A percentile compares a stretch with the other conserved stretches of the same genome.
phyloP scores from a whole-genome alignment of 139 green algal species.

The Nannochloris sp. region DNA sequence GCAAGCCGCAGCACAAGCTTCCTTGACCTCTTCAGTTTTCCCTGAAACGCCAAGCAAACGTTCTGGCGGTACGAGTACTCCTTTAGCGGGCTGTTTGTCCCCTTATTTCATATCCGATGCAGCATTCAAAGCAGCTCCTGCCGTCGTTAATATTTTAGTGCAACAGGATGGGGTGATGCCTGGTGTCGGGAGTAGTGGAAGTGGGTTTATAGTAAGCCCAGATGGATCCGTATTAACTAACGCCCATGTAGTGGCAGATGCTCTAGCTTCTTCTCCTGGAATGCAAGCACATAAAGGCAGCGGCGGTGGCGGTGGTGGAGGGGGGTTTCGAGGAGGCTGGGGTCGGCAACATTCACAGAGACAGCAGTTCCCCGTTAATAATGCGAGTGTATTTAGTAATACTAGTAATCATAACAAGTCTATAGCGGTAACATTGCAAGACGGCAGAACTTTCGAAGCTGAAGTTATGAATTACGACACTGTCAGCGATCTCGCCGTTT shows the following conservation, averaged over 20 bases:
- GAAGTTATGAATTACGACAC: conserved; percentile 50
- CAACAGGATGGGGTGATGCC: neutral
- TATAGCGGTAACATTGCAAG: conserved; percentile 59
- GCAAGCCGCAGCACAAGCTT: too few relatives aligned
- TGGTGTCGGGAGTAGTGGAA: conserved; percentile 30
- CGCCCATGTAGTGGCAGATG: conserved; percentile 66
- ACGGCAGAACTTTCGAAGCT: conserved; percentile 67
- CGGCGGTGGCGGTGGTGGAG: neutral
- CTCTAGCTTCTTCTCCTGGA: conserved; percentile 5
- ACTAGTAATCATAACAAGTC: neutral
- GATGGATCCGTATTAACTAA: conserved; percentile 72
- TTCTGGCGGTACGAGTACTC: neutral
- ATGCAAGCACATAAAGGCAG: conserved; percentile 1
- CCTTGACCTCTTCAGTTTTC: too few relatives aligned
- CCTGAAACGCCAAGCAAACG: too few relatives aligned
- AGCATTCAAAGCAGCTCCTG: conserved; percentile 47
- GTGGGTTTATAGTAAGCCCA: conserved; percentile 53
- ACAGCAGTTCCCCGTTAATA: neutral
- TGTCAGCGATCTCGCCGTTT: conserved; percentile 57
- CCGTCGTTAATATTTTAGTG: conserved; percentile 53
- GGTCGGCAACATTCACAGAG: too few relatives aligned
- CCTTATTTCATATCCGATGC: conserved; percentile 56
- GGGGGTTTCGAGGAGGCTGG: neutral
- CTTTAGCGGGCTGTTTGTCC: conserved; percentile 12
- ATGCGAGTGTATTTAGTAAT: neutral